Base-by-base conservation (phyloP, 768 basidiomycete species). In the Lactarius deliciosus region DNA sequence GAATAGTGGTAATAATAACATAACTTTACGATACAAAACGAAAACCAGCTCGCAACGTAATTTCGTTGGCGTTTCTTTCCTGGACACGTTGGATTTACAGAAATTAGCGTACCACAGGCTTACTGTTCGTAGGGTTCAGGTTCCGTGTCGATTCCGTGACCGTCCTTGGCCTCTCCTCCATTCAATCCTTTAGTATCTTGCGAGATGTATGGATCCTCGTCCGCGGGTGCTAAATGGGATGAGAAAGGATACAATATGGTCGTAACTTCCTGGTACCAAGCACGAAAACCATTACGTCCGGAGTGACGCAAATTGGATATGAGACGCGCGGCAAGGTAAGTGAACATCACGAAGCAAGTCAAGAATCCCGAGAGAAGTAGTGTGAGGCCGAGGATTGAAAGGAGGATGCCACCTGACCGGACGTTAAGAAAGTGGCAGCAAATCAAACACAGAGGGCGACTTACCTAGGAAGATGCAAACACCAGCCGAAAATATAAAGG, bases 351-450 rank as follows among this genome's bases (percentile, higher is more conserved):
- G 41, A 59, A 55, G n/a, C 34, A 6, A 22, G 68, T 69, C 41
- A 69, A 43, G 65, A 69, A 58, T 13, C 40, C 61, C 22, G 68
- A 69, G 20, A 69, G 61, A 25, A 69, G 60, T 28, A 69, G 22
- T 11, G 68, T 57, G 32, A 68, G 25, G 16, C 65, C 61, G 53
- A 69, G 65, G 28, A 34, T 55, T 15, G 50, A 16, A n/a, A 67
- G 36, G 60, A 69, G 65, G 15, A 69, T 47, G 32, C 65, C 32
- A 6, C 68, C 68, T 69, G 36, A 25, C 36, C 13, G 13, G 45
- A 34, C 9, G 28, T 34, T 61, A 50, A 50, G 45, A 34, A 50
- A 8, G 22, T 34, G 20, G 28, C 18, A 18, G 10, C 8, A 20
- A 28, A 18, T 18, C 15, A 20, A 47, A 11, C 25, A 13, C 25